These are phyloP conservation scores for Porphyrellus sp. DNA, from an alignment of 1,284 basidiomycete genomes.

Conservation along the genomic window DNA sequence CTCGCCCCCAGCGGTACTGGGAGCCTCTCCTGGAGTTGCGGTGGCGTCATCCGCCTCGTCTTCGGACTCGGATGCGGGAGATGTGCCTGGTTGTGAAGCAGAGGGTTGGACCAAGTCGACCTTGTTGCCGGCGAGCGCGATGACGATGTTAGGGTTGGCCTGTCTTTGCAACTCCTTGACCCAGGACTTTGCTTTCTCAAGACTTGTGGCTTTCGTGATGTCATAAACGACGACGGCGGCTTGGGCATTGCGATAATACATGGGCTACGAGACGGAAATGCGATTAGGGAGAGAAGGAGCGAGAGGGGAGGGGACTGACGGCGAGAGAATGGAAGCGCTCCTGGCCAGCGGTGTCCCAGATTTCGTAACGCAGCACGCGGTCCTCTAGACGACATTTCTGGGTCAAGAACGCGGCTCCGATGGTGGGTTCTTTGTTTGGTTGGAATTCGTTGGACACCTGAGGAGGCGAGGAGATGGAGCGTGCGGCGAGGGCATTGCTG, in stretches of 20 bases:
- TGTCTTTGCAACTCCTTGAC: slow-evolving; percentile 99
- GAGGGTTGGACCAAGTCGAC: slow-evolving; percentile 85
- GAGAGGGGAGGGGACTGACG: slow-evolving; percentile 42
- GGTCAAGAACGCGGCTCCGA: slow-evolving; percentile 91
- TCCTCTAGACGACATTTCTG: slow-evolving; percentile 91
- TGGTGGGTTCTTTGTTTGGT: slow-evolving; percentile 96
- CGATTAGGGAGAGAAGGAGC: slow-evolving; percentile 6
- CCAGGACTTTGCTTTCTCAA: slow-evolving; percentile 99
- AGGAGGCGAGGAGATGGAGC: slow-evolving; percentile 1
- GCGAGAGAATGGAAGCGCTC: slow-evolving; percentile 93
- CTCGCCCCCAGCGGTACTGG: slow-evolving; percentile 48
- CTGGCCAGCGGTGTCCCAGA: slow-evolving; percentile 95
- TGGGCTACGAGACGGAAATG: slow-evolving; percentile 54
- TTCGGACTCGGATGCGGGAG: slow-evolving; percentile 61
- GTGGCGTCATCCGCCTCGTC: slow-evolving; percentile 85
- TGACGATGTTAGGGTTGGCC: slow-evolving; percentile 98
- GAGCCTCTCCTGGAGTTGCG: slow-evolving; percentile 74
- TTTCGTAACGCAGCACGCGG: slow-evolving; percentile 91
- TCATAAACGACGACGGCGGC: slow-evolving; percentile 99
- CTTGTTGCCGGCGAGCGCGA: slow-evolving; percentile 95
- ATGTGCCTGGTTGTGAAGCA: slow-evolving; percentile 48
- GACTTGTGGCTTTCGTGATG: slow-evolving; percentile 88
- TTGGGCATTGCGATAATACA: slow-evolving; percentile 99
- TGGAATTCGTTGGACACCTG: slow-evolving; percentile 93
- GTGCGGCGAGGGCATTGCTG: not conserved